phyloP scores from a whole-genome alignment of 192 early-diverging fungal genomes.

The Rhizoclosmatium globosum region DNA sequence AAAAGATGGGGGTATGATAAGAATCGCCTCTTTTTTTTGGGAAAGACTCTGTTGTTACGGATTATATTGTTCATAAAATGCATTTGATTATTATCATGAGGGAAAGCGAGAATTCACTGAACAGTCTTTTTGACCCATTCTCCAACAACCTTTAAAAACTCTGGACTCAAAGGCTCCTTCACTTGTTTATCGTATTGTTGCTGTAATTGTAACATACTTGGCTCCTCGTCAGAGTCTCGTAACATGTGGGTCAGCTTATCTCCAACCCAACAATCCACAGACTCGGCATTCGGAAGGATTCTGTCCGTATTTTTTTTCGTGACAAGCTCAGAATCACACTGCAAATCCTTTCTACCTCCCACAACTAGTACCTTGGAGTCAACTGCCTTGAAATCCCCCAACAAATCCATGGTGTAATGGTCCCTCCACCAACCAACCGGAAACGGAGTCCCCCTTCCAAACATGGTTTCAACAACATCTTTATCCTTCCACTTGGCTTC shows the following conservation, averaged over 20 bases:
- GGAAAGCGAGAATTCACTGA: no score
- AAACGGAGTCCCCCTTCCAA: neutral
- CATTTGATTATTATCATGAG: no score
- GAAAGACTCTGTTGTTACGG: no score
- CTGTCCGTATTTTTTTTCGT: neutral
- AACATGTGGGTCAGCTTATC: slow-evolving; percentile 1
- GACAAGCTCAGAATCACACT: neutral
- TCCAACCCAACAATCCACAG: neutral
- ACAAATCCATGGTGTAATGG: neutral
- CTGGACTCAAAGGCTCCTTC: neutral
- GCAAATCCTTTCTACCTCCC: slow-evolving; percentile 9
- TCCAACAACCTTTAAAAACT: neutral
- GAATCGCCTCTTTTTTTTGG: no score
- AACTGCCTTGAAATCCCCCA: neutral
- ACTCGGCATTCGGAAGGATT: neutral
- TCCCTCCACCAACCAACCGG: neutral
- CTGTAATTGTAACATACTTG: neutral
- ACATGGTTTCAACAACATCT: neutral
- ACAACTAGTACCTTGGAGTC: neutral
- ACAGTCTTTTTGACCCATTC: neutral
- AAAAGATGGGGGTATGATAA: no score
- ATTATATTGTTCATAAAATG: no score
- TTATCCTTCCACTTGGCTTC: neutral
- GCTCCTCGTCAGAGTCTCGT: neutral
- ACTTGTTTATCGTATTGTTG: neutral